Evolutionary conservation across 768 basidiomycete genomes (phyloP).

Genomic region (Brasilioporus rufonigricans): DNA sequence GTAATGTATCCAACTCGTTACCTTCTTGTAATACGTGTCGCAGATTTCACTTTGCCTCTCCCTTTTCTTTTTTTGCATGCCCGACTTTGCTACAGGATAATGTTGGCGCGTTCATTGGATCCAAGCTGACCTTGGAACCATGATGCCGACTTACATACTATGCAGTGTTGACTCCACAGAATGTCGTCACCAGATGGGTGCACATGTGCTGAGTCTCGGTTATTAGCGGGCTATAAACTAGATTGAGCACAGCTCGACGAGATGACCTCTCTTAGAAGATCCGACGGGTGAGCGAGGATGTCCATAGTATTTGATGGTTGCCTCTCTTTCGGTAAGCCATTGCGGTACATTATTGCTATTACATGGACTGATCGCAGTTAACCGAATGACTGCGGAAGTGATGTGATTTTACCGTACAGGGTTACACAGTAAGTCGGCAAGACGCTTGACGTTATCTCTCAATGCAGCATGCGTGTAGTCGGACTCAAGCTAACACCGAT

Average conservation of each 20-base stretch:
- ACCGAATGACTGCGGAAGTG: background rate
- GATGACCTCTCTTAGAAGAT: background rate
- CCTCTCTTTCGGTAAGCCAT: background rate
- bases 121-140: background rate
- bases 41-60: background rate
- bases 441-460: background rate
- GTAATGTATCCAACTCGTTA: conserved; percentile 23
- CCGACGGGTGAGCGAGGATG: background rate
- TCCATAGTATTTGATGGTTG: background rate
- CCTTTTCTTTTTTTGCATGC: background rate
- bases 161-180: background rate
- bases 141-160: background rate
- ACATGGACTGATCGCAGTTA: background rate
- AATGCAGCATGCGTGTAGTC: background rate
- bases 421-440: background rate
- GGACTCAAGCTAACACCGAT: background rate
- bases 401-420: too few species aligned
- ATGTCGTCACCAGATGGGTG: background rate
- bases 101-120: background rate
- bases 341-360: background rate
- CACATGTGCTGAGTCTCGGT: background rate
- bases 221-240: background rate
- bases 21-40: conserved; percentile 24
- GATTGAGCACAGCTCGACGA: background rate
- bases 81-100: background rate